Conservation (phyloP, 306 rosid species). For the Hippophae tibetana region DNA sequence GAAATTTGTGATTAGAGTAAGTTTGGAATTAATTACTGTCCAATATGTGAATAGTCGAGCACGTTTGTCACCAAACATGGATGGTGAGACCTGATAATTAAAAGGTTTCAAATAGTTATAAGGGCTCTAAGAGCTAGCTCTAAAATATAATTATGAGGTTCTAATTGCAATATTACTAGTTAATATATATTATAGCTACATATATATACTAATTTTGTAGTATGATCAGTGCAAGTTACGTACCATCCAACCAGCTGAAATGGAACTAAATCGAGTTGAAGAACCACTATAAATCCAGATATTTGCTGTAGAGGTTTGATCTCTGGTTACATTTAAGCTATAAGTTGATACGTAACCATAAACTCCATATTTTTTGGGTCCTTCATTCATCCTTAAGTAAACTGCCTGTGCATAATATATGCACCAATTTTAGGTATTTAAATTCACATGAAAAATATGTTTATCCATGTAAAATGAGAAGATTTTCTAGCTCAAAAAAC, state of each 20-base stretch:
- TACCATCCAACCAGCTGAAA: slow-evolving; percentile 8
- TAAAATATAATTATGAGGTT: background rate
- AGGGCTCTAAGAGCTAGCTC: background rate
- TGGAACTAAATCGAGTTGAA: background rate
- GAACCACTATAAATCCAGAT: slow-evolving; percentile 6
- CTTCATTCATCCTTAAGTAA: background rate
- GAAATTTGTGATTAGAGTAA: background rate
- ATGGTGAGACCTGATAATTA: slow-evolving; percentile 2
- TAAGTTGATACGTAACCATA: background rate
- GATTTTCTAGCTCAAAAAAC: background rate
- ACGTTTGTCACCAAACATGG: background rate
- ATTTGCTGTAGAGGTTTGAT: slow-evolving; percentile 4
- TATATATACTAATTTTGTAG: too few relatives aligned
- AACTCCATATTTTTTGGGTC: slow-evolving; percentile 3
- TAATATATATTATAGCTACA: too few relatives aligned
- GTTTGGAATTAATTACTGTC: slow-evolving; percentile 2
- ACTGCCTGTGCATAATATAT: background rate
- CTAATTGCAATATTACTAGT: too few relatives aligned
- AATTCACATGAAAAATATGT: background rate
- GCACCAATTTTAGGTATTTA: background rate
- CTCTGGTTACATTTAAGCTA: background rate
- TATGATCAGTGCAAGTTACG: too few relatives aligned
- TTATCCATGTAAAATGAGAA: too few relatives aligned
- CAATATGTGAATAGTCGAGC: slow-evolving; percentile 3
- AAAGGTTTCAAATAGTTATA: too few relatives aligned